Evolutionary conservation across 2,329 filamentous ascomycete genomes (phyloP).

Genomic region (Didymella keratinophila): DNA sequence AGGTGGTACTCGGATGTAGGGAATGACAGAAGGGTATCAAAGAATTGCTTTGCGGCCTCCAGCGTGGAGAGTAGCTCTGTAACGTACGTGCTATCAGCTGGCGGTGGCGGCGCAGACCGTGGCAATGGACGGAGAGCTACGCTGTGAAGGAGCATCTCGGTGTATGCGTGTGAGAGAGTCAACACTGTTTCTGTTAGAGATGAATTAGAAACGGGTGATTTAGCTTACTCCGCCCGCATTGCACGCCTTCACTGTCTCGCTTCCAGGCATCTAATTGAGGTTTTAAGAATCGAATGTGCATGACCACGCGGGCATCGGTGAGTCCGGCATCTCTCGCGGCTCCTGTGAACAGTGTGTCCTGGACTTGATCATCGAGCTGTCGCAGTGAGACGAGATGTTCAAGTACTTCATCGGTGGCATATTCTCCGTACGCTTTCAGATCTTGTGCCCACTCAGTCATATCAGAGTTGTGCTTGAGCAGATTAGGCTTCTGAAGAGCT

Average conservation of each 20-base stretch:
- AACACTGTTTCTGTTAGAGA: conserved; percentile 31
- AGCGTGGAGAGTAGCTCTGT: conserved; percentile 38
- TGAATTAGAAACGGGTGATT: background rate
- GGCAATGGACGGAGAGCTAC: conserved; percentile 33
- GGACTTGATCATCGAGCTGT: conserved; percentile 45
- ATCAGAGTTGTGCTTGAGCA: conserved; percentile 39
- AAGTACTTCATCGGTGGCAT: conserved; percentile 37
- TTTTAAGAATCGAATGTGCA: conserved; percentile 42
- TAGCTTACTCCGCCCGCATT: conserved; percentile 32
- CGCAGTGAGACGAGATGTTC: conserved; percentile 36
- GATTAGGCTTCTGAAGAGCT: conserved; percentile 43
- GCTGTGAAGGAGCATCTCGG: conserved; percentile 40
- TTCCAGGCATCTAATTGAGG: conserved; percentile 41
- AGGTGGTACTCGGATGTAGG: conserved; percentile 63
- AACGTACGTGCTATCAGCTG: conserved; percentile 27
- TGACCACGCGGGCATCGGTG: conserved; percentile 37
- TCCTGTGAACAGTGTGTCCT: conserved; percentile 39
- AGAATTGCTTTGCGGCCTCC: conserved; percentile 72
- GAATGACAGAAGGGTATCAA: conserved; percentile 74
- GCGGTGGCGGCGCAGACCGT: background rate
- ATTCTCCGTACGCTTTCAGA: conserved; percentile 34
- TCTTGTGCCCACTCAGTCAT: conserved; percentile 40
- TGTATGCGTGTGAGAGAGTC: conserved; percentile 38
- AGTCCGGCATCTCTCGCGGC: conserved; percentile 33
- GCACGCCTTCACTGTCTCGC: conserved; percentile 17